phyloP scores from a whole-genome alignment of 371 early-diverging fungal genomes.

The Dichotomocladium elegans region DNA sequence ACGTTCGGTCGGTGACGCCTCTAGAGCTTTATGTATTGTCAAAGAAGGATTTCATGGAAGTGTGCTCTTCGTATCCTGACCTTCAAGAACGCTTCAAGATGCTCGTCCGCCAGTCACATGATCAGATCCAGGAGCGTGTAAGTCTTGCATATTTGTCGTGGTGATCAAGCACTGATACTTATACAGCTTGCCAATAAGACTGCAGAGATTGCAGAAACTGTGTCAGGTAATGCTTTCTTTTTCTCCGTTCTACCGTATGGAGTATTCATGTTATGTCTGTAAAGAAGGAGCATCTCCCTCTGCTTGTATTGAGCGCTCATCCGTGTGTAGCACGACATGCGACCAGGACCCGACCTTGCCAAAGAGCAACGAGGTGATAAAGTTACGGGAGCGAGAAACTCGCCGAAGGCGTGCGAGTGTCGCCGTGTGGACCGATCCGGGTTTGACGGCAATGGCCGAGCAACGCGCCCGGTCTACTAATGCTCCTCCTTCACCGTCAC shows the following conservation, averaged over 20 bases:
- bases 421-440: constrained; percentile 82
- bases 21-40: constrained; percentile 52
- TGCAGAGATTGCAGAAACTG: too few species aligned
- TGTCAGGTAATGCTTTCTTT: constrained; percentile 1
- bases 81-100: constrained; percentile 21
- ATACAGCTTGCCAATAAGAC: neutral
- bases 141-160: neutral
- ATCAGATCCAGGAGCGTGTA: constrained; percentile 20
- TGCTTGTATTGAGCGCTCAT: constrained; percentile 14
- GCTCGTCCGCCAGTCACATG: constrained; percentile 22
- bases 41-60: constrained; percentile 40
- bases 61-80: constrained; percentile 41
- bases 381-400: constrained; percentile 36
- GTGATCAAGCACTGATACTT: neutral
- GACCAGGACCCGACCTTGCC: constrained; percentile 45
- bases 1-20: constrained; percentile 62
- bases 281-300: neutral
- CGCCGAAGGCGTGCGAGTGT: constrained; percentile 66
- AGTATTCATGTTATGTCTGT: neutral
- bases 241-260: too few species aligned
- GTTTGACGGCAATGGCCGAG: constrained; percentile 54
- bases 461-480: constrained; percentile 7
- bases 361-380: constrained; percentile 8
- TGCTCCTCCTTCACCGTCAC: neutral
- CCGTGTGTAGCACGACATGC: constrained; percentile 42